Base-by-base conservation (phyloP, 1,284 basidiomycete genomes). In the Moniliophthora roreri region DNA sequence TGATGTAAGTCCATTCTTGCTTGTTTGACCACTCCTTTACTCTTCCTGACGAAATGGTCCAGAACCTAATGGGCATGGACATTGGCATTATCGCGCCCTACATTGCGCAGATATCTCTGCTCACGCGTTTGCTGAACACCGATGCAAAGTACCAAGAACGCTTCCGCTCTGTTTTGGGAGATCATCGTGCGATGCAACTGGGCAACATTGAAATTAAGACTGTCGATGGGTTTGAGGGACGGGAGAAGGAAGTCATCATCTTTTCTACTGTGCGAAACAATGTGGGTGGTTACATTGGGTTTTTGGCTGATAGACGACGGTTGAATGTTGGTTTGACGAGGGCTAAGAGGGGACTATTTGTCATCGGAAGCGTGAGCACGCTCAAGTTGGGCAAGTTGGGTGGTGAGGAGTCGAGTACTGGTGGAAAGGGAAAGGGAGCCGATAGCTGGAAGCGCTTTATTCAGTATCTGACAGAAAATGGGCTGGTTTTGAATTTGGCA, bases 51-150 rank as follows among this genome's bases (percentile, higher is more conserved):
- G n/a, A 42, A 15, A 20, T 48, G 36, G 42, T 34, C 38, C 59
- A 90, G 87, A 69, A 78, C 40, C 75, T 95, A 46, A 67, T 65
- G 52, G 90, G 90, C 11, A 67, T 72, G 34, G 85, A 93, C 61
- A 93, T 95, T 60, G 93, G 93, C 3, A 81, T 95, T 59, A 94
- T 95, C 57, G 87, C 93, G 1, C 92, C 93, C 5, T 95, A 95
- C 64, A 80, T 80, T 6, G 90, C 90, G 0, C 93, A 95, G 65
- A 88, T 92, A 50, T 78, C 82, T 18, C 74, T 88, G 21, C 69
- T 95, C 24, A 80, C 73, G 10, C 80, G 83, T n/a, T 66, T 87
- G 21, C 75, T 93, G 60, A 81, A 77, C 60, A 66, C 71, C 42
- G 80, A 90, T 60, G 60, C 66, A 24, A 73, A 73, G 52, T 76